Evolutionary conservation across 495 filamentous ascomycete species (phyloP).

Genomic region (Lichina pygmaea): DNA sequence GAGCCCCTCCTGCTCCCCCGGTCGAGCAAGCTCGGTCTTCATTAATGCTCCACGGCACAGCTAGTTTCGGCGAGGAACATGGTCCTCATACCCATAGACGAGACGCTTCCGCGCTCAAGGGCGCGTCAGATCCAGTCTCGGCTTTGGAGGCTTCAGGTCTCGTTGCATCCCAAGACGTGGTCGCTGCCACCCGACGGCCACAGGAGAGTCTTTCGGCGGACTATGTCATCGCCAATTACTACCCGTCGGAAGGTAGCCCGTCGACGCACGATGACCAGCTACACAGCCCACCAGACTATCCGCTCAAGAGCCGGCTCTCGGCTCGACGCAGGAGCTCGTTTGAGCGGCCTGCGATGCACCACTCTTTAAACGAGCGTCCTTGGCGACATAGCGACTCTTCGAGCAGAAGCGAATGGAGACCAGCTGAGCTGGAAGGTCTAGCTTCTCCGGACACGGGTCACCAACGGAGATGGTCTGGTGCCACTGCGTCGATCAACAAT

Average conservation of each 20-base stretch:
- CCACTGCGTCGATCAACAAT: neutral
- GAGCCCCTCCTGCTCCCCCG: no score
- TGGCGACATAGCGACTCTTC: neutral
- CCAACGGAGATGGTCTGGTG: neutral
- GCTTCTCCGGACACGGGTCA: neutral
- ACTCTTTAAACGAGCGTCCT: neutral
- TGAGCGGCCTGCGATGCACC: neutral
- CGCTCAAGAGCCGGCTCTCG: neutral
- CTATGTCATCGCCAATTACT: neutral
- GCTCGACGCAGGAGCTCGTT: neutral
- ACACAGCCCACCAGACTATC: neutral
- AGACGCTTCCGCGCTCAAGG: no score
- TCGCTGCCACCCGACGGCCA: neutral
- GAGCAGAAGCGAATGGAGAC: neutral
- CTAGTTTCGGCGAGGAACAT: no score
- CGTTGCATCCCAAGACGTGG: no score
- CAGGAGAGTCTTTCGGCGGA: neutral
- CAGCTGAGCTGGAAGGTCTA: neutral
- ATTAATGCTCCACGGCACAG: no score
- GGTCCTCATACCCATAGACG: no score
- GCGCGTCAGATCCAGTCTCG: no score
- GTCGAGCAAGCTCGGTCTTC: no score
- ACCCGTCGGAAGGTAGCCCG: neutral
- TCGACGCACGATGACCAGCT: neutral
- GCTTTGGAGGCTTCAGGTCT: no score